Percentiles rank a stretch among this genome's conserved stretches.
Evolutionary conservation across 2,329 filamentous ascomycete genomes (phyloP).

Genomic region (Myotisia sp.): DNA sequence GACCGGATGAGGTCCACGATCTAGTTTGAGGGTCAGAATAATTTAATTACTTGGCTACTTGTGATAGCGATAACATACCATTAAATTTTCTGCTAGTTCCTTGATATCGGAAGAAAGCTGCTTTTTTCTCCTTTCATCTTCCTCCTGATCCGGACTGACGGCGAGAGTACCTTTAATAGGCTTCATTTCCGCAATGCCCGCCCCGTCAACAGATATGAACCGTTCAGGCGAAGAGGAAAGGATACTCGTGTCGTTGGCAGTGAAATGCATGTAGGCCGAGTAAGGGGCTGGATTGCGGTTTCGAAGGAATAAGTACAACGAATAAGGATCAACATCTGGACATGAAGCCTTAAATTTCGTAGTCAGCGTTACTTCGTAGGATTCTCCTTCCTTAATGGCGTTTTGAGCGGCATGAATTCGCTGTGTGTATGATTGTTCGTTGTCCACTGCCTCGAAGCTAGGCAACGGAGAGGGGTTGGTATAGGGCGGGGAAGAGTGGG

Average conservation of each 20-base stretch:
- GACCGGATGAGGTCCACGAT: constrained; percentile 94
- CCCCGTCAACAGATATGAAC: constrained; percentile 56
- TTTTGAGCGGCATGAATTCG: constrained; percentile 57
- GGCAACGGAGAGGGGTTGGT: constrained; percentile 6
- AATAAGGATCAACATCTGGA: constrained; percentile 11
- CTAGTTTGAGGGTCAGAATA: constrained; percentile 1
- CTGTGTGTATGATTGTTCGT: constrained; percentile 43
- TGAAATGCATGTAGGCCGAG: constrained; percentile 64
- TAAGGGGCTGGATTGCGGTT: constrained; percentile 67
- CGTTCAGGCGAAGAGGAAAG: constrained; percentile 78
- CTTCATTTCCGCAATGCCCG: constrained; percentile 46
- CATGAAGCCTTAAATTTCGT: constrained; percentile 53
- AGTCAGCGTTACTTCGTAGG: constrained; percentile 76
- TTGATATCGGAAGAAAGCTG: constrained; percentile 62
- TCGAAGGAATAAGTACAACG: constrained; percentile 56
- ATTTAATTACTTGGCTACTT: background rate
- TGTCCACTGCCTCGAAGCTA: constrained; percentile 10
- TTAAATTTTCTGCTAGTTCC: constrained; percentile 88
- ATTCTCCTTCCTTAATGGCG: constrained; percentile 60
- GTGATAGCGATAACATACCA: constrained; percentile 33
- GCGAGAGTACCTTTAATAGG: constrained; percentile 96
- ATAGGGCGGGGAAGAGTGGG: constrained; percentile 3
- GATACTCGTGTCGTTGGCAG: constrained; percentile 45
- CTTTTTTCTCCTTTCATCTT: constrained; percentile 50
- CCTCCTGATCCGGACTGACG: constrained; percentile 54